phyloP scores from a whole-genome alignment of 768 basidiomycete species.

The Tephrocybe sp. region DNA sequence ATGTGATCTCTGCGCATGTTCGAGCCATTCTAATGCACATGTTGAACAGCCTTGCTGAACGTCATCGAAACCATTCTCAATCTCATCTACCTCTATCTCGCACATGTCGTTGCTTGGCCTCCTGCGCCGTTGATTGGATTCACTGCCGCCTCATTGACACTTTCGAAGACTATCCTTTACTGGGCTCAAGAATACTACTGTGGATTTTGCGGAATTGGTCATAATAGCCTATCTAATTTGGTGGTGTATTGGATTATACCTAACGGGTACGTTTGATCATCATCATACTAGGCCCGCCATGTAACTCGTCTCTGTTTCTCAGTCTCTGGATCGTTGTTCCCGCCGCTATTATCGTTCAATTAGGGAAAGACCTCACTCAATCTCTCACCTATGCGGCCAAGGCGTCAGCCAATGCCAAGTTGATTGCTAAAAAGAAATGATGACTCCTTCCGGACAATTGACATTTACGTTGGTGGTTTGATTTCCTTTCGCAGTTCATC shows the following conservation, averaged over 20 bases:
- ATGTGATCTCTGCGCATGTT: slow-evolving; percentile 18
- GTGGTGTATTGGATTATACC: slow-evolving; percentile 70
- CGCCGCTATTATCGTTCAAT: slow-evolving; percentile 48
- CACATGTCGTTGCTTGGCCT: slow-evolving; percentile 58
- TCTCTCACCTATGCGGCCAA: slow-evolving; percentile 33
- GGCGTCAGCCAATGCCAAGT: slow-evolving; percentile 19
- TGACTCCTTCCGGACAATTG: neutral
- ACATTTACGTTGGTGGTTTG: neutral
- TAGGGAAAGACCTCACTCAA: slow-evolving; percentile 60
- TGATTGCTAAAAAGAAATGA: slow-evolving; percentile 16
- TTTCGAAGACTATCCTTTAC: slow-evolving; percentile 86
- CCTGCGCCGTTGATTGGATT: slow-evolving; percentile 76
- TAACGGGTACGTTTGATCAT: slow-evolving; percentile 57
- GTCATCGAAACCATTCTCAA: slow-evolving; percentile 77
- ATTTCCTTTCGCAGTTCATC: neutral
- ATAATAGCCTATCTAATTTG: slow-evolving; percentile 55
- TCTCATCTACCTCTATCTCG: slow-evolving; percentile 71
- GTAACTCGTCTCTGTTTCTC: neutral
- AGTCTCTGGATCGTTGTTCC: slow-evolving; percentile 84
- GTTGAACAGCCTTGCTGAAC: slow-evolving; percentile 69
- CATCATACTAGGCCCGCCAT: neutral
- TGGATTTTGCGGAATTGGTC: slow-evolving; percentile 68
- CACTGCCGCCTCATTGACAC: slow-evolving; percentile 68
- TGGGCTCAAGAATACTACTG: slow-evolving; percentile 79
- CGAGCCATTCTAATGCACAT: neutral